These are phyloP conservation scores for Penicillium arizonense DNA, from an alignment of 495 filamentous ascomycete species.

Conservation along the genomic window DNA sequence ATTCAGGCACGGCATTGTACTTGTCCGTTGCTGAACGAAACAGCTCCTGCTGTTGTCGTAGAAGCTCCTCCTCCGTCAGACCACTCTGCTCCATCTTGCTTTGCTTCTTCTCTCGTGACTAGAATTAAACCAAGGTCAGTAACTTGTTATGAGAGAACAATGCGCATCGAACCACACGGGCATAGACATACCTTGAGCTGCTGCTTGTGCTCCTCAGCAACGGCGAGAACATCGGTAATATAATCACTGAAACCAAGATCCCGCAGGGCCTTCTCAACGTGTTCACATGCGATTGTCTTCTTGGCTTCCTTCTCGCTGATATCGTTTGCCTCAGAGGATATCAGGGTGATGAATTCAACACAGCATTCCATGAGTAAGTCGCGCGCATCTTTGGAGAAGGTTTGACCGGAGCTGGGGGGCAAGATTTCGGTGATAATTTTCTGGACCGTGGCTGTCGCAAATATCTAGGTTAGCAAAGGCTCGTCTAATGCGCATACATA, in stretches of 20 bases:
- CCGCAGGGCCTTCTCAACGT: constrained; percentile 88
- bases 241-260: constrained; percentile 92
- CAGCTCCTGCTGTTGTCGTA: constrained; percentile 84
- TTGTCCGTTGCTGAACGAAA: constrained; percentile 81
- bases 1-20: constrained; percentile 57
- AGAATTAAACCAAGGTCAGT: constrained; percentile 1
- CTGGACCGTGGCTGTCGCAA: constrained; percentile 78
- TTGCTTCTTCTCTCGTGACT: constrained; percentile 95
- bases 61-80: constrained; percentile 81
- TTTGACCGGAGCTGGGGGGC: constrained; percentile 62
- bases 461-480: constrained; percentile 8
- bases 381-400: constrained; percentile 89
- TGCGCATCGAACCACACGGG: neutral
- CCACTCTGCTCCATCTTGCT: constrained; percentile 96
- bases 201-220: constrained; percentile 89
- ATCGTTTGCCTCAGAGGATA: constrained; percentile 96
- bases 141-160: constrained; percentile 3
- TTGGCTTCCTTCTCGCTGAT: constrained; percentile 97
- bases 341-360: constrained; percentile 97
- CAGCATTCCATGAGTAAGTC: constrained; percentile 98
- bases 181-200: constrained; percentile 70
- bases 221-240: constrained; percentile 78
- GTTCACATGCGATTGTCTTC: constrained; percentile 97
- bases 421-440: constrained; percentile 97
- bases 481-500: constrained; percentile 7